These are phyloP conservation scores for Corylus heterophylla DNA, from an alignment of 306 rosid genomes.

Conservation along the genomic window DNA sequence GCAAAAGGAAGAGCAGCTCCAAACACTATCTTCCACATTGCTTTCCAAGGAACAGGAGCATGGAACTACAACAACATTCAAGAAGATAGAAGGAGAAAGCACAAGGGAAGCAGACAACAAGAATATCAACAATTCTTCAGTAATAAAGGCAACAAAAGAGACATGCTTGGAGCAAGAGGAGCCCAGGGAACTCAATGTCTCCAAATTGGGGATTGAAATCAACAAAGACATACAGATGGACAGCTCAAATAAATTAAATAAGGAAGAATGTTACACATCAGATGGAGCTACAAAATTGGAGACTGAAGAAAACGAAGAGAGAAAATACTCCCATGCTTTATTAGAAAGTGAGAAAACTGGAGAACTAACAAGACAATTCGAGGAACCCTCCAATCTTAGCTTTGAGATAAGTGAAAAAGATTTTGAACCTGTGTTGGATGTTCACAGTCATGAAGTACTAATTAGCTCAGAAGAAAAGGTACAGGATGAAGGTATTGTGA, in stretches of 20 bases:
- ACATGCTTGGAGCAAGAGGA: constrained; percentile 1
- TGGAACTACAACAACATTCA: constrained; percentile 12
- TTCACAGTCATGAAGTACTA: constrained; percentile 18
- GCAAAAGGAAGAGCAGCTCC: constrained; percentile 2
- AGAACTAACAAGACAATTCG: background rate
- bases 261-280: constrained; percentile 4
- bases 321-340: background rate
- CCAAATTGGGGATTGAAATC: constrained; percentile 2
- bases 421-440: constrained; percentile 4
- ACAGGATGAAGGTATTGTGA: background rate
- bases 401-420: background rate
- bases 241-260: background rate
- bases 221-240: background rate
- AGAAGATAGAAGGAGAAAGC: constrained; percentile 9
- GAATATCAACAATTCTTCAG: constrained; percentile 3
- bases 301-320: background rate
- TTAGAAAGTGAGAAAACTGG: constrained; percentile 5
- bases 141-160: constrained; percentile 10
- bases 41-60: constrained; percentile 18
- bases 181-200: constrained; percentile 17
- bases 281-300: constrained; percentile 6
- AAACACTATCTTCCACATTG: background rate
- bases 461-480: constrained; percentile 18
- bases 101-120: constrained; percentile 9
- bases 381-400: constrained; percentile 3